phyloP scores from a whole-genome alignment of 2,329 filamentous ascomycete species.

The Fonsecaea erecta region DNA sequence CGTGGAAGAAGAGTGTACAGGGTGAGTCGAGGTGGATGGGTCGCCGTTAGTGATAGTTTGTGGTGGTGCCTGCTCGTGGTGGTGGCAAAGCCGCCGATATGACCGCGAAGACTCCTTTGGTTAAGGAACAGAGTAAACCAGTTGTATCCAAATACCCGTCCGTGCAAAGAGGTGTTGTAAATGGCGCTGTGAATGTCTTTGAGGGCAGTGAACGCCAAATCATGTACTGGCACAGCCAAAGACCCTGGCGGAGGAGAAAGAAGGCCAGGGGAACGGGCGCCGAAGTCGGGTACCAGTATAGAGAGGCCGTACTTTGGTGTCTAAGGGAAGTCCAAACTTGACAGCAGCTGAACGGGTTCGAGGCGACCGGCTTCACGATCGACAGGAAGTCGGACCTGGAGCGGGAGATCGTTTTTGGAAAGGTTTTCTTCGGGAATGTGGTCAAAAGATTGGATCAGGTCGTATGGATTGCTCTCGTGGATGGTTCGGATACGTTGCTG shows the following conservation, averaged over 20 bases:
- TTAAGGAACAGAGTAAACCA: background rate
- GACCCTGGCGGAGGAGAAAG: background rate
- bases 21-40: conserved; percentile 63
- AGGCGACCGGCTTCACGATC: no score
- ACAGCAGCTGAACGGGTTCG: no score
- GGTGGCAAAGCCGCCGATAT: conserved; percentile 53
- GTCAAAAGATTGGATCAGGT: no score
- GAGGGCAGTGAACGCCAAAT: background rate
- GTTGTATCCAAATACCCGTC: background rate
- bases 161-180: background rate
- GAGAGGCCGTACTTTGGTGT: no score
- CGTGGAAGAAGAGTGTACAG: conserved; percentile 56
- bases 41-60: conserved; percentile 70
- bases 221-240: conserved; percentile 6
- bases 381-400: no score
- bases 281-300: no score
- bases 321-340: no score
- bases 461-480: conserved; percentile 88
- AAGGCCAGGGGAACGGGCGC: background rate
- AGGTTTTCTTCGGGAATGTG: no score
- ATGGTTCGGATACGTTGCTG: conserved; percentile 98
- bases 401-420: no score
- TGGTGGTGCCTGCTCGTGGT: conserved; percentile 72
- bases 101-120: conserved; percentile 24
- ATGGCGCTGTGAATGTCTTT: background rate